Evolutionary conservation across 31 red algal genomes (phyloP).

Genomic region (Bonnemaisonia californica): DNA sequence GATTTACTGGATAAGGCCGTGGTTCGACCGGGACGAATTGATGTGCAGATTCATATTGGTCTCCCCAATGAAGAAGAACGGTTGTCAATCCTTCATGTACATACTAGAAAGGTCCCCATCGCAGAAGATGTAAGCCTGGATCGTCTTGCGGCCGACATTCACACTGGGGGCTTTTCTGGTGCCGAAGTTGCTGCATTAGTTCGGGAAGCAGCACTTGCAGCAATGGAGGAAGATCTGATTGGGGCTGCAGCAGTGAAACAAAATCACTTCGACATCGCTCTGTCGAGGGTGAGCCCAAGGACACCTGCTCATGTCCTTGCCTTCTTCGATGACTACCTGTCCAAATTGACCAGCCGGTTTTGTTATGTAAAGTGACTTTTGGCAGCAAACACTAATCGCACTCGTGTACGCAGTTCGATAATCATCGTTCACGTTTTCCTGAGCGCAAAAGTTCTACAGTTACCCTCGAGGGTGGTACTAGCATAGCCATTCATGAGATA

Average conservation of each 20-base stretch:
- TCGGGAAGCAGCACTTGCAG: slow-evolving; percentile 70
- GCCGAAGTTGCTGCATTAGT: slow-evolving; percentile 74
- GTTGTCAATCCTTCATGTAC: slow-evolving; percentile 67
- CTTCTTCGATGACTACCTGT: slow-evolving; percentile 52
- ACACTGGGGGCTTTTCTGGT: slow-evolving; percentile 58
- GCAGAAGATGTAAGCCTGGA: slow-evolving; percentile 48
- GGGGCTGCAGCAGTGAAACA: slow-evolving; percentile 8
- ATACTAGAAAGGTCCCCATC: slow-evolving; percentile 60
- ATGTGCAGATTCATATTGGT: slow-evolving; percentile 77
- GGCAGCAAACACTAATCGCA: background rate
- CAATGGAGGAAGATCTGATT: slow-evolving; percentile 45
- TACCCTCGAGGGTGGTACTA: too few species aligned
- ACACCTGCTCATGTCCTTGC: slow-evolving; percentile 30
- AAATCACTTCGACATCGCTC: slow-evolving; percentile 60
- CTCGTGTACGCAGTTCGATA: too few species aligned
- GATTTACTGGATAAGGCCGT: slow-evolving; percentile 81
- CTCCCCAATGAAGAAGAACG: slow-evolving; percentile 68
- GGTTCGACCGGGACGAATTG: slow-evolving; percentile 85
- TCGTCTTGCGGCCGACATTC: slow-evolving; percentile 19
- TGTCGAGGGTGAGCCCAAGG: slow-evolving; percentile 45
- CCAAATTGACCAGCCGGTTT: background rate
- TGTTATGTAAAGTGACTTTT: background rate
- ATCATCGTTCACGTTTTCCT: too few species aligned
- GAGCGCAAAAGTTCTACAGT: too few species aligned
- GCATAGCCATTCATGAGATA: too few species aligned